Evolutionary conservation across 2,329 filamentous ascomycete species (phyloP), one percentile per base, ranked within the genome.

Genomic region (Arthrobotrys sphaeroides): DNA sequence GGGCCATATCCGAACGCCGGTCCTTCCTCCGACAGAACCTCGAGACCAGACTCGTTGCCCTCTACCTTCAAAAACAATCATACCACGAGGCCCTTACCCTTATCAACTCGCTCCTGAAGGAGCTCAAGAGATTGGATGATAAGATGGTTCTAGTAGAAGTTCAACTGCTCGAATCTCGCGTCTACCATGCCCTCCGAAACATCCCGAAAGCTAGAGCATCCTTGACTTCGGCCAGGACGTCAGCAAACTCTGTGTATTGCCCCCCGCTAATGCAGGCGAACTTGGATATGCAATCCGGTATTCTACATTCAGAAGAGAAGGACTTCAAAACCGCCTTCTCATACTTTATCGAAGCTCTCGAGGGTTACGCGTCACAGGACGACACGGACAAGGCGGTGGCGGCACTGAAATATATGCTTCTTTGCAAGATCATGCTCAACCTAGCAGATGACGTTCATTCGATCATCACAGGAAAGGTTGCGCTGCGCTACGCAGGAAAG

Each of bases 401-500:
- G 10, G 93, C 95, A 9, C 86, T 99, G 78, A 95, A 99, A 86
- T 99, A 99, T 87, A 99, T 99, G 95, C 88, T 99, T 65, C 90
- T 99, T 36, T 98, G 95, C 89, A 99, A 99, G 86, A 95, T 99
- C 83, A 99, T 99, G 96, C 88, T 99, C 80, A 99, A 99, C 84
- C 87, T 96, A 42, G 93, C 90, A 78, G 94, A 98, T 85, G 96
- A 99, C 83, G 94, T 99, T 83, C 96, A 94, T 84, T 89, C 91
- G 81, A 88, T 99, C 79, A 93, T 99, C 89, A 89, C 91, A 28
- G 96, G 93, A 65, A 99, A 99, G 87, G 94, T 97, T 83, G 95
- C 96, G 40, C 89, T 96, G 82, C 95, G 96, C 84, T 98, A 99
- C 82, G 94, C 94, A 31, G 93, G 94, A 80, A 93, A 94, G 84